Evolutionary conservation across 2,329 filamentous ascomycete genomes (phyloP).

Genomic region (Metarhizium humberi): DNA sequence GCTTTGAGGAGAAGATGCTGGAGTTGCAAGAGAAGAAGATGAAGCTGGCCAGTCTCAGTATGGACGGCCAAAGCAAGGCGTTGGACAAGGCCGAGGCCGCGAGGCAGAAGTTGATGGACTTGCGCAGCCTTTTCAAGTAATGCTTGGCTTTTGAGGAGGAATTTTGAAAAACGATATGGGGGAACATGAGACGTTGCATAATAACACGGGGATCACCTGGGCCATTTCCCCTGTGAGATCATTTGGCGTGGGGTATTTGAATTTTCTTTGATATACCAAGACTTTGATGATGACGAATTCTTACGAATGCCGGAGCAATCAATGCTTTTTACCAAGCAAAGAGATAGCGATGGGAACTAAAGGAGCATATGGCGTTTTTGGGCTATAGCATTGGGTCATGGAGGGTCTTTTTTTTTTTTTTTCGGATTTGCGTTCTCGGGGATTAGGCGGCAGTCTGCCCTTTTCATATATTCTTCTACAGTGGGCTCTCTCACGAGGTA

Average conservation of each 20-base stretch:
- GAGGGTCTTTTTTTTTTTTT: background rate
- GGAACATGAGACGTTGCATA: background rate
- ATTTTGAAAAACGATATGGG: too few relatives aligned
- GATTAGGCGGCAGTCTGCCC: background rate
- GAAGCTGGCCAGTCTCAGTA: constrained; percentile 76
- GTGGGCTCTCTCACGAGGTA: background rate
- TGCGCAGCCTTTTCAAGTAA: constrained; percentile 49
- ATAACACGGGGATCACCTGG: too few relatives aligned
- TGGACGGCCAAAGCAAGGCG: constrained; percentile 53
- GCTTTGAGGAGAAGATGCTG: constrained; percentile 92
- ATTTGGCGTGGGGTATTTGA: background rate
- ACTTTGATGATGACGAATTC: background rate
- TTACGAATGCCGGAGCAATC: background rate
- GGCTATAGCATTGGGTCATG: constrained; percentile 1
- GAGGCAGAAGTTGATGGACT: constrained; percentile 51
- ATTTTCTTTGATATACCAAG: background rate
- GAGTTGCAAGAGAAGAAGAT: constrained; percentile 87
- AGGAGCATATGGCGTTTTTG: background rate
- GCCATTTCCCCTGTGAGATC: too few relatives aligned
- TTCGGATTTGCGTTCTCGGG: background rate
- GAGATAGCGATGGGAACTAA: background rate
- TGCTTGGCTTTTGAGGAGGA: background rate
- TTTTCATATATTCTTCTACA: background rate
- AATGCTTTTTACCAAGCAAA: background rate
- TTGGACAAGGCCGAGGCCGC: constrained; percentile 45